Percentiles rank a stretch among this genome's conserved stretches.
These are phyloP conservation scores for Andrographis paniculata DNA, from an alignment of 305 asterid genomes.

Conservation along the genomic window DNA sequence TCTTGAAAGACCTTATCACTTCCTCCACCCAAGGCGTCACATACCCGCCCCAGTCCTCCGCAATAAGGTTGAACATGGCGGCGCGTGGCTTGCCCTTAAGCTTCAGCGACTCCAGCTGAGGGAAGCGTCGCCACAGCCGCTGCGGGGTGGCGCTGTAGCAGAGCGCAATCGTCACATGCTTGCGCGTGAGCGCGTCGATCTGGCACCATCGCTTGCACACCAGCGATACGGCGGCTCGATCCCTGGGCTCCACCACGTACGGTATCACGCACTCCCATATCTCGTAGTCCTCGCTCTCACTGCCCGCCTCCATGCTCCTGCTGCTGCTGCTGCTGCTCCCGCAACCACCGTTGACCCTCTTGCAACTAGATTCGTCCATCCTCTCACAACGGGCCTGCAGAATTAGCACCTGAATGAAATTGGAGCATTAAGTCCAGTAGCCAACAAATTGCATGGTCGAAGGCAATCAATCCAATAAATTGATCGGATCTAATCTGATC, in stretches of 20 bases:
- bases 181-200: conserved; percentile 76
- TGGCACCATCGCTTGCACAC: conserved; percentile 62
- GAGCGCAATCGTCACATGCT: conserved; percentile 82
- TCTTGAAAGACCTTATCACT: conserved; percentile 32
- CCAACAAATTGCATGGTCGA: no score
- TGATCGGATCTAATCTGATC: no score
- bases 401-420: no score
- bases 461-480: no score
- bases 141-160: conserved; percentile 75
- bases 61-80: conserved; percentile 86
- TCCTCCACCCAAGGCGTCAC: conserved; percentile 76
- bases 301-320: neutral
- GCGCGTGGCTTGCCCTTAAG: conserved; percentile 99
- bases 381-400: no score
- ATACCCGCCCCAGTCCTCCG: conserved; percentile 94
- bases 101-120: conserved; percentile 70
- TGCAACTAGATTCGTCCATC: conserved; percentile 8
- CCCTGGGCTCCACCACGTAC: conserved; percentile 61
- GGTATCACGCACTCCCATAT: conserved; percentile 83
- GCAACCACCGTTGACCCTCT: neutral
- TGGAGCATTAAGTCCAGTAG: no score
- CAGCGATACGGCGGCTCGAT: conserved; percentile 56
- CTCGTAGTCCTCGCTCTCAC: conserved; percentile 38
- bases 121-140: conserved; percentile 51
- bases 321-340: neutral